Evolutionary conservation across 1,284 basidiomycete genomes (phyloP).

Genomic region (Tilletia indica): DNA sequence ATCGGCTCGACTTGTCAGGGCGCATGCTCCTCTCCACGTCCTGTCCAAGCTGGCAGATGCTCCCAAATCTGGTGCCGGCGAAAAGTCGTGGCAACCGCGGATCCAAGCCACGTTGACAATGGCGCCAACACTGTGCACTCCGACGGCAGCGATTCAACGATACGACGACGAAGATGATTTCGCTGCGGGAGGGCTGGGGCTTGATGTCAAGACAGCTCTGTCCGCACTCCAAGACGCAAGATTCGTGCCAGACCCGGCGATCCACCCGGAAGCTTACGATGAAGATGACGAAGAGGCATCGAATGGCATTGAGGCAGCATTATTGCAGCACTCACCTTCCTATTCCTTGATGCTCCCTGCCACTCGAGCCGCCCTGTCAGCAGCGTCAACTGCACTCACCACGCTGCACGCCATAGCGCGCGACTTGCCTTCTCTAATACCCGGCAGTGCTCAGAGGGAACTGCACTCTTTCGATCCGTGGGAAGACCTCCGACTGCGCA

Average conservation of each 20-base stretch:
- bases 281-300: not conserved
- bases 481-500: constrained; percentile 40
- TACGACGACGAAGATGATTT: constrained; percentile 16
- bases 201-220: not conserved
- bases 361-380: constrained; percentile 41
- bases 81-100: not conserved
- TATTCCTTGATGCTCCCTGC: constrained; percentile 31
- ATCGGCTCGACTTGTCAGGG: not conserved
- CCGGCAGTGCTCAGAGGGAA: constrained; percentile 24
- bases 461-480: constrained; percentile 23
- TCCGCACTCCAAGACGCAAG: not conserved
- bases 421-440: constrained; percentile 31
- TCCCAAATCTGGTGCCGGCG: not conserved
- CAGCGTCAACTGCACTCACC: constrained; percentile 45
- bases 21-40: not conserved
- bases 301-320: too few relatives aligned
- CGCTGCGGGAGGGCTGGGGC: not conserved
- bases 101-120: not conserved
- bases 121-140: constrained; percentile 6
- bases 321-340: not conserved
- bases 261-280: constrained; percentile 10
- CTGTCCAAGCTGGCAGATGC: not conserved
- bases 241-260: constrained; percentile 2
- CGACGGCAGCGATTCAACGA: not conserved
- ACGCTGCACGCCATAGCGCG: constrained; percentile 48